Evolutionary conservation across 306 rosid genomes (phyloP).

Genomic region (Rubus idaeus): DNA sequence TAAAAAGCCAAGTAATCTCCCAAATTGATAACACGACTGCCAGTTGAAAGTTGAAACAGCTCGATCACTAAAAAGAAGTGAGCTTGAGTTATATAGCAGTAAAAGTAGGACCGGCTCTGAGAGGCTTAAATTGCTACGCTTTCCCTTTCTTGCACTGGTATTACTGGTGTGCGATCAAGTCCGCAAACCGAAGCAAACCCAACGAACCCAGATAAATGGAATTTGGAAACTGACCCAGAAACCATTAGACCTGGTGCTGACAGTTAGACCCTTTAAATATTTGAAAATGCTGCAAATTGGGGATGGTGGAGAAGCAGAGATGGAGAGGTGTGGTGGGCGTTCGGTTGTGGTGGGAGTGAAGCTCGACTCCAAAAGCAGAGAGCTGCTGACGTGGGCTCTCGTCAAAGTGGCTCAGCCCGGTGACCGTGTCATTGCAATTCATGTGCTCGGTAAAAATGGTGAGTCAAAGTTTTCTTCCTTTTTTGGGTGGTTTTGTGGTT

Average conservation of each 20-base stretch:
- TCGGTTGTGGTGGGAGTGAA: slow-evolving; percentile 84
- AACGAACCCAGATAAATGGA: neutral
- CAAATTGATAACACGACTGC: neutral
- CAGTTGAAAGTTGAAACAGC: slow-evolving; percentile 4
- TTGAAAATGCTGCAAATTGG: slow-evolving; percentile 42
- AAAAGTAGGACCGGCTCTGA: slow-evolving; percentile 18
- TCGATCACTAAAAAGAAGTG: neutral
- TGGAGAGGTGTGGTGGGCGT: slow-evolving; percentile 42
- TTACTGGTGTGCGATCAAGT: slow-evolving; percentile 24
- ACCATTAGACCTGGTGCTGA: neutral
- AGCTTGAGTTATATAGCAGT: slow-evolving; percentile 4
- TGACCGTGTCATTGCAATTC: slow-evolving; percentile 82
- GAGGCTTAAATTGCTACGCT: slow-evolving; percentile 15
- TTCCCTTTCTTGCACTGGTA: slow-evolving; percentile 17
- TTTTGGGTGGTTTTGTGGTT: slow-evolving; percentile 12
- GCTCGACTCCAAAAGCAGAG: slow-evolving; percentile 75
- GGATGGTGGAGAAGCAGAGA: slow-evolving; percentile 31
- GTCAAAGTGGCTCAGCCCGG: slow-evolving; percentile 89
- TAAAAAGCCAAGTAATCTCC: neutral
- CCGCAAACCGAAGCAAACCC: slow-evolving; percentile 27
- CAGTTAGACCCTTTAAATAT: no score
- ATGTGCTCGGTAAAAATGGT: slow-evolving; percentile 81
- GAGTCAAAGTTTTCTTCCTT: neutral
- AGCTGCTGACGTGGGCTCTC: slow-evolving; percentile 91
- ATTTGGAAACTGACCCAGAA: slow-evolving; percentile 23